Conservation (phyloP, 2,329 filamentous ascomycete species). For the Aureobasidium sp. region DNA sequence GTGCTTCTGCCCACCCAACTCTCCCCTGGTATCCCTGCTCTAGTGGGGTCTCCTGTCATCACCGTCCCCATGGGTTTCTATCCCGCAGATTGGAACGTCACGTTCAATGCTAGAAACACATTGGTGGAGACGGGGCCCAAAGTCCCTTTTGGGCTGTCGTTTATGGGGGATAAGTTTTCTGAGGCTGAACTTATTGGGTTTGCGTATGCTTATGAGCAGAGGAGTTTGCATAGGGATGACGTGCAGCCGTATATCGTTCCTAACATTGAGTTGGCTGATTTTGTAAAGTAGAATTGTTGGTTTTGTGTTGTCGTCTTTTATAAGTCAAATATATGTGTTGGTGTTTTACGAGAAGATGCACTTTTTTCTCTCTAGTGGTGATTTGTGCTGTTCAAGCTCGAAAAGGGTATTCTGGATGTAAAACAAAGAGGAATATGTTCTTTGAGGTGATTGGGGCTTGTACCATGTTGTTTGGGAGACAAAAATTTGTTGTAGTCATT, state of each 20-base stretch:
- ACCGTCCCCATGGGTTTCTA: conserved; percentile 57
- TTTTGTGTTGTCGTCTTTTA: not conserved
- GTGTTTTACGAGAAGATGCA: no score
- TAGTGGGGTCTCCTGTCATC: conserved; percentile 55
- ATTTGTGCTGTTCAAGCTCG: no score
- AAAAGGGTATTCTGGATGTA: no score
- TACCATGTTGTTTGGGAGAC: no score
- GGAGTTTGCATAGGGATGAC: conserved; percentile 43
- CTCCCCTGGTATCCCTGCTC: conserved; percentile 43
- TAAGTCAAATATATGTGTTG: no score
- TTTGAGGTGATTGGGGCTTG: no score
- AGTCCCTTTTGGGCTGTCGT: conserved; percentile 55
- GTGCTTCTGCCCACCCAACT: conserved; percentile 52
- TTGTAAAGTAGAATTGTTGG: conserved; percentile 25
- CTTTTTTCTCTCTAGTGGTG: no score
- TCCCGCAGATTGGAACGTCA: conserved; percentile 42
- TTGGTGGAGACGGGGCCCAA: conserved; percentile 50
- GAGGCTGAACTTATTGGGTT: conserved; percentile 57
- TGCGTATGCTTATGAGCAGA: conserved; percentile 64
- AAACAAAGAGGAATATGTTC: no score
- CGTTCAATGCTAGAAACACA: conserved; percentile 41
- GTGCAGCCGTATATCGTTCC: conserved; percentile 45
- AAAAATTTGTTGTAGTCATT: no score
- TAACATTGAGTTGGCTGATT: conserved; percentile 41
- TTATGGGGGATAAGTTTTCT: conserved; percentile 54